Percentiles rank a stretch among this genome's conserved stretches.
Evolutionary conservation across 2,329 filamentous ascomycete species (phyloP).

Genomic region (Arthrocladium fulminans): DNA sequence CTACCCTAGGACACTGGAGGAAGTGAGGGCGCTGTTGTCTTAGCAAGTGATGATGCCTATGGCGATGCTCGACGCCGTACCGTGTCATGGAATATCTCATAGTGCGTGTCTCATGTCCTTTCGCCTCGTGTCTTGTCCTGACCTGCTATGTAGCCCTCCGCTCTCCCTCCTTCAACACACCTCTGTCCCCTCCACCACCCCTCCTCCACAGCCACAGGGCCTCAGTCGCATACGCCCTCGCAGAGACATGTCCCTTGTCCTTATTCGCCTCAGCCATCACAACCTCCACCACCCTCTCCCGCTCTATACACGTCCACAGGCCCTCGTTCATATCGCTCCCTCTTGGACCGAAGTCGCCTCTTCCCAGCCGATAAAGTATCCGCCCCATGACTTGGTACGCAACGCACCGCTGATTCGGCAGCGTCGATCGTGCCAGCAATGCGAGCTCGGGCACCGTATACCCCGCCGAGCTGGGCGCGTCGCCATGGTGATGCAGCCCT

Average conservation of each 20-base stretch:
- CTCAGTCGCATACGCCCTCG: slow-evolving; percentile 75
- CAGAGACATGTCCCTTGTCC: slow-evolving; percentile 65
- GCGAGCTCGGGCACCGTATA: slow-evolving; percentile 87
- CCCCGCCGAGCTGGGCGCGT: slow-evolving; percentile 84
- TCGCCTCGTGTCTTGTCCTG: neutral
- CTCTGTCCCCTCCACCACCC: slow-evolving; percentile 46
- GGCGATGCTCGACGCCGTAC: neutral
- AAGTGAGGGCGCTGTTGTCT: slow-evolving; percentile 52
- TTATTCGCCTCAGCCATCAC: slow-evolving; percentile 65
- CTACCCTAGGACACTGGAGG: slow-evolving; percentile 56
- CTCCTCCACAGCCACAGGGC: slow-evolving; percentile 76
- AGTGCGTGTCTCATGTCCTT: no score
- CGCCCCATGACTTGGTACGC: slow-evolving; percentile 86
- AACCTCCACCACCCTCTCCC: slow-evolving; percentile 66
- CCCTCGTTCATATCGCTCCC: slow-evolving; percentile 61
- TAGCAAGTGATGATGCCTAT: neutral
- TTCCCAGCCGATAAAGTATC: slow-evolving; percentile 72
- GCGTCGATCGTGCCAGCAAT: slow-evolving; percentile 67
- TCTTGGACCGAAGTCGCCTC: slow-evolving; percentile 57
- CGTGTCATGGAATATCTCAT: no score
- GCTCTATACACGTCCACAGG: slow-evolving; percentile 71
- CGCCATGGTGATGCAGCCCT: slow-evolving; percentile 87
- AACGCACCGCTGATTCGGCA: slow-evolving; percentile 79
- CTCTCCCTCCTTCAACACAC: slow-evolving; percentile 30
- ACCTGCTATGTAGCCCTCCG: slow-evolving; percentile 14